A percentile compares a stretch with the other conserved stretches of the same genome.
These are phyloP conservation scores for Samsoniella hepiali DNA, from an alignment of 2,329 filamentous ascomycete genomes.

Conservation along the genomic window DNA sequence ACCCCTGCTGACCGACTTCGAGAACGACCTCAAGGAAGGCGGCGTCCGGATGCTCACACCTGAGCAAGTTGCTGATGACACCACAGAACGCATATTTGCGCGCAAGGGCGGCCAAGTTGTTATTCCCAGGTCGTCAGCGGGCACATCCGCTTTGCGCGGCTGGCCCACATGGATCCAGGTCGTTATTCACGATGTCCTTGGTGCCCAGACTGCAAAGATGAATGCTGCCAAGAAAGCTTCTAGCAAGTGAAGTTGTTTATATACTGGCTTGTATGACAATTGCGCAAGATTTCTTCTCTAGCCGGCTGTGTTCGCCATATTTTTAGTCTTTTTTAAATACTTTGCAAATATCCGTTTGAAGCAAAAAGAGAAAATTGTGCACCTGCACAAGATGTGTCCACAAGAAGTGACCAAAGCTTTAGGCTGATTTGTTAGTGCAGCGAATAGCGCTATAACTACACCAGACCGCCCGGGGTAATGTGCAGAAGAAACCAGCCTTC, in stretches of 20 bases:
- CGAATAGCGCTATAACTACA: too few relatives aligned
- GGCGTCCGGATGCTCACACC: conserved; percentile 27
- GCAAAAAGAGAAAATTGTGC: background rate
- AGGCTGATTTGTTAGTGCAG: background rate
- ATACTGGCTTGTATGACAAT: background rate
- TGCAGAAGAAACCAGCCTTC: too few relatives aligned
- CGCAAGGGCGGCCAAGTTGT: conserved; percentile 41
- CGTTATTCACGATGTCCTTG: conserved; percentile 19
- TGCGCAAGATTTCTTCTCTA: background rate
- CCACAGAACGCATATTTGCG: conserved; percentile 41
- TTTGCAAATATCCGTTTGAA: background rate
- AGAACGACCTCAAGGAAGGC: conserved; percentile 22
- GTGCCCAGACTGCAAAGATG: conserved; percentile 13
- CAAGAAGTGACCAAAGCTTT: background rate
- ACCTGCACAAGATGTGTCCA: background rate
- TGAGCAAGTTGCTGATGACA: conserved; percentile 36
- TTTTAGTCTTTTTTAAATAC: background rate
- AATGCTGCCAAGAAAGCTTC: conserved; percentile 5
- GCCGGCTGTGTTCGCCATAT: background rate
- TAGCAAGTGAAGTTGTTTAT: background rate
- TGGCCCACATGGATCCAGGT: conserved; percentile 32
- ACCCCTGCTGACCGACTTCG: conserved; percentile 26
- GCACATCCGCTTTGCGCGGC: conserved; percentile 31
- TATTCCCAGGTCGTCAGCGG: conserved; percentile 29
- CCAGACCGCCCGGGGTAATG: too few relatives aligned